Evolutionary conservation across 805 yeast species (phyloP).

Genomic region (Monosporozyma servazzii): DNA sequence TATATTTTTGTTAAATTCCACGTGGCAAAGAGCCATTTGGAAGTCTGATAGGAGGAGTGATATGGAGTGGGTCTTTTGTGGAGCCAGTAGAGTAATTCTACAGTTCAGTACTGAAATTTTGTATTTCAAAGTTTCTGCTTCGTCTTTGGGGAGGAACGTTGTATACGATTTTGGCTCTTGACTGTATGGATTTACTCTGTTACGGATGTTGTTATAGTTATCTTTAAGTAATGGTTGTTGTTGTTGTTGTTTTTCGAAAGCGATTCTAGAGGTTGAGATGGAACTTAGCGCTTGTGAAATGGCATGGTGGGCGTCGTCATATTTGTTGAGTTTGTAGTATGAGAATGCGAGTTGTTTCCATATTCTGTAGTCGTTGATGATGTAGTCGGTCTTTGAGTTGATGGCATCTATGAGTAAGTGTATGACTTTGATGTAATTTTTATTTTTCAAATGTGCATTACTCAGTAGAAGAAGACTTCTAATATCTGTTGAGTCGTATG

Average conservation of each 20-base stretch:
- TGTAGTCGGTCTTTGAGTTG: slow-evolving; percentile 8
- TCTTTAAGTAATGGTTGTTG: not conserved
- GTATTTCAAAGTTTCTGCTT: not conserved
- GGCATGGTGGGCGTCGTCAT: slow-evolving; percentile 19
- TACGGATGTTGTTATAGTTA: not conserved
- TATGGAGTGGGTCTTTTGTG: slow-evolving; percentile 4
- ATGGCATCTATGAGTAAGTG: slow-evolving; percentile 12
- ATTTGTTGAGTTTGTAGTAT: slow-evolving; percentile 16
- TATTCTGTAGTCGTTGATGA: slow-evolving; percentile 9
- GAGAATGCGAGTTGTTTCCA: slow-evolving; percentile 20
- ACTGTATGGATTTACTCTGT: not conserved
- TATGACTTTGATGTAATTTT: slow-evolving; percentile 11
- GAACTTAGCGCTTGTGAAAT: slow-evolving; percentile 7
- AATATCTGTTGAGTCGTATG: slow-evolving; percentile 11
- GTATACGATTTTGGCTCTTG: not conserved
- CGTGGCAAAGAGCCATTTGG: slow-evolving; percentile 10
- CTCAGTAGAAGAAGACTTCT: slow-evolving; percentile 13
- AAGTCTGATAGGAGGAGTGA: slow-evolving; percentile 9
- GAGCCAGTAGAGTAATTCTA: slow-evolving; percentile 13
- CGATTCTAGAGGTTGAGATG: not conserved
- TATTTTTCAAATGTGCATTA: slow-evolving; percentile 10
- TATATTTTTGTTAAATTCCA: slow-evolving; percentile 7
- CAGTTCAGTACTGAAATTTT: slow-evolving; percentile 12
- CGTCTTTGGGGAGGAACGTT: not conserved
- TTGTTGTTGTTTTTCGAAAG: not conserved